Evolutionary conservation across 1,139 yeast genomes (phyloP).

Genomic region (Geotrichum europaeum): DNA sequence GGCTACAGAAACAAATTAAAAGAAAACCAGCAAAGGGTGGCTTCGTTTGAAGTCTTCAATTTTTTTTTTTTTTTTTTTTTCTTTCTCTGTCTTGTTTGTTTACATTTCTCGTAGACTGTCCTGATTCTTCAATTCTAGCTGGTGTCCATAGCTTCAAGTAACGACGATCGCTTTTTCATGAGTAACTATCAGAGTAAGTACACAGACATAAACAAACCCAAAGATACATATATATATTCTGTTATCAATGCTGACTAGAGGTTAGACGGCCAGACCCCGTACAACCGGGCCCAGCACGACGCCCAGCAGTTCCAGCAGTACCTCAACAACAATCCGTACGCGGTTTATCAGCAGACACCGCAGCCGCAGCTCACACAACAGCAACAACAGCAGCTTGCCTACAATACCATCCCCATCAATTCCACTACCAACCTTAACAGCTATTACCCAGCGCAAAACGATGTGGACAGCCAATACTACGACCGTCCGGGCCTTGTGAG

Average conservation of each 20-base stretch:
- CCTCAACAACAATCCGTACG: neutral
- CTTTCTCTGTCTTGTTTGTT: neutral
- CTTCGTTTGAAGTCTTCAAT: neutral
- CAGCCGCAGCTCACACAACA: neutral
- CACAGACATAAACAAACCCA: no score
- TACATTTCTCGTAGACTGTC: neutral
- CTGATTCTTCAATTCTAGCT: neutral
- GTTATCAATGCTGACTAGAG: neutral
- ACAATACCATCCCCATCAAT: neutral
- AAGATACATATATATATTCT: neutral
- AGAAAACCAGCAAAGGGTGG: neutral
- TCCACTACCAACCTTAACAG: neutral
- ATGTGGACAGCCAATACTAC: slow-evolving; percentile 13
- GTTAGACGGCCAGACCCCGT: neutral
- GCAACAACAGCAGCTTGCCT: neutral
- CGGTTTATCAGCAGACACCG: neutral
- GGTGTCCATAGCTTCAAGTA: neutral
- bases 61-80: no score
- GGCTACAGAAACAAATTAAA: no score
- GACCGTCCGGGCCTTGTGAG: slow-evolving; percentile 14
- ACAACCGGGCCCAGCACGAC: neutral
- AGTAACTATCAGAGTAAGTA: neutral
- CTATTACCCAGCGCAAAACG: neutral
- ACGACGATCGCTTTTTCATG: neutral
- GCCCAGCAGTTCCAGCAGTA: neutral